Conservation (phyloP, 1,284 basidiomycete species). For the Agaricales sp. region DNA sequence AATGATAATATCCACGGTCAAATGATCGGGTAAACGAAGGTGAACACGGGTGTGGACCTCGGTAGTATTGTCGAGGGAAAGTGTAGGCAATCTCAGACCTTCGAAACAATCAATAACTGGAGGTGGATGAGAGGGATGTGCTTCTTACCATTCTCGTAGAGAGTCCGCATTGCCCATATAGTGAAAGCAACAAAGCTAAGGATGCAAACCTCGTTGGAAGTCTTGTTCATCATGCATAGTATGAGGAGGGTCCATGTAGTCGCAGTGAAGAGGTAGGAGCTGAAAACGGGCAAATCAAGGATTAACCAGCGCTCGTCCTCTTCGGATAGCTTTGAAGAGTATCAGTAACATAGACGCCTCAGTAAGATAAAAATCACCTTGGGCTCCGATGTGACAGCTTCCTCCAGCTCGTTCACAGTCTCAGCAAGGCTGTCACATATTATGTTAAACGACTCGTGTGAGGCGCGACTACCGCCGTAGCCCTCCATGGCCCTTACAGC, state of each 20-base stretch:
- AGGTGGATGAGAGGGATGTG: not conserved
- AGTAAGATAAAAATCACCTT: not conserved
- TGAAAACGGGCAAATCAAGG: not conserved
- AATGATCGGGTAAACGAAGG: not conserved
- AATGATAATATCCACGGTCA: not conserved
- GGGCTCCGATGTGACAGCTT: not conserved
- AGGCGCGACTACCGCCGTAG: not conserved
- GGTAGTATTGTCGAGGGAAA: not conserved
- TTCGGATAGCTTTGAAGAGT: not conserved
- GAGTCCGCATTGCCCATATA: not conserved
- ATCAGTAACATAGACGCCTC: not conserved
- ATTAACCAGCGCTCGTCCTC: not conserved
- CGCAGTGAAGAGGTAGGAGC: not conserved
- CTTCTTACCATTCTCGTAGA: not conserved
- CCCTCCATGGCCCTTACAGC: not conserved
- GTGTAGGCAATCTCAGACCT: not conserved
- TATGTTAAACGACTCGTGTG: not conserved
- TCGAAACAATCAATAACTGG: not conserved
- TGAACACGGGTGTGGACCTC: not conserved
- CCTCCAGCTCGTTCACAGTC: not conserved
- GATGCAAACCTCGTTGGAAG: not conserved
- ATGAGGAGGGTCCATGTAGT: not conserved
- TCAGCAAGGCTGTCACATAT: not conserved
- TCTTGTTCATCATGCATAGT: not conserved
- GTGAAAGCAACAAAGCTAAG: conserved; percentile 1